phyloP scores from a whole-genome alignment of 2,329 filamentous ascomycete species.

The Aspergillus spinulosporus region DNA sequence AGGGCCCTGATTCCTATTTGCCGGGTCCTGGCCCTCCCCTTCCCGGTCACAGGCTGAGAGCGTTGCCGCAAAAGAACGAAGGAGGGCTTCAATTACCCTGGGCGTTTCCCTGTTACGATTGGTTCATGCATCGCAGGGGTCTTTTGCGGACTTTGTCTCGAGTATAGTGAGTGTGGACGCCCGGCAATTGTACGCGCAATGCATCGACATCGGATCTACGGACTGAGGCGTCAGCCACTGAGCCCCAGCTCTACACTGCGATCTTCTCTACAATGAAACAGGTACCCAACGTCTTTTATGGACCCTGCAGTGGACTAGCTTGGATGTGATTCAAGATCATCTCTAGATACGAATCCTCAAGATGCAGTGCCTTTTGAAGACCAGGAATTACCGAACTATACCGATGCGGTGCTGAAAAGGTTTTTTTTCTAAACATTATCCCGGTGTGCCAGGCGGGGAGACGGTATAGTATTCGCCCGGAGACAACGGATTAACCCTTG shows the following conservation, averaged over 20 bases:
- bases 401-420: background rate
- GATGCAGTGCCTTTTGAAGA: background rate
- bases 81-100: too few species aligned
- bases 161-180: constrained; percentile 1
- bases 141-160: background rate
- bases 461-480: too few species aligned
- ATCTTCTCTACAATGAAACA: background rate
- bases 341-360: background rate
- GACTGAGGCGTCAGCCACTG: background rate
- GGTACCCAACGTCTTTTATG: constrained; percentile 4
- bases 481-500: too few species aligned
- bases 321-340: background rate
- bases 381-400: background rate
- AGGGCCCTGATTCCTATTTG: too few species aligned
- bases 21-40: too few species aligned
- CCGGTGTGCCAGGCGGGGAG: background rate
- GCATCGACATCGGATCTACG: background rate
- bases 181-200: constrained; percentile 5
- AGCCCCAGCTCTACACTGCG: background rate
- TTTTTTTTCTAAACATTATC: background rate
- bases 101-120: background rate
- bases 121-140: background rate
- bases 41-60: too few species aligned
- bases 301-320: constrained; percentile 9
- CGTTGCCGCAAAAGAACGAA: too few species aligned